Conservation (phyloP, 2,329 filamentous ascomycete genomes). For the Diaporthe velutina region DNA sequence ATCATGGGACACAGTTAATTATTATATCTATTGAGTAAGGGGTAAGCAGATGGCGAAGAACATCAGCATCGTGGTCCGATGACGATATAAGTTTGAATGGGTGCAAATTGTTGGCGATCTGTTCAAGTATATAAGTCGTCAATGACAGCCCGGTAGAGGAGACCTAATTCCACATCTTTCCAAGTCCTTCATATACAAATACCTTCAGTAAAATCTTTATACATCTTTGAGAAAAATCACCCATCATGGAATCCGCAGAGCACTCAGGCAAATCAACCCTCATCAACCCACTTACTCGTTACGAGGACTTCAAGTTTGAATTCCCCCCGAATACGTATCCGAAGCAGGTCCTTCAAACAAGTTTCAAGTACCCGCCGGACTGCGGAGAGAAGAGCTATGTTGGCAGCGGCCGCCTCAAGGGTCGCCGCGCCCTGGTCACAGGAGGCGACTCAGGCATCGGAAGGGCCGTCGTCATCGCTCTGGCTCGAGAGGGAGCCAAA, state of each 20-base stretch:
- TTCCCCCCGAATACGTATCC: not conserved
- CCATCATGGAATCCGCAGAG: conserved; percentile 1
- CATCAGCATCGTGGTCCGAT: not conserved
- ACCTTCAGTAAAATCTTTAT: not conserved
- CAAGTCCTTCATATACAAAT: not conserved
- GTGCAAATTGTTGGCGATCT: not conserved
- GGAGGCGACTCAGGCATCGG: not conserved
- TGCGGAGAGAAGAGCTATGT: not conserved
- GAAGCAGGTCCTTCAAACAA: not conserved
- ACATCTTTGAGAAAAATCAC: not conserved
- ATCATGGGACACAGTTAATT: not conserved
- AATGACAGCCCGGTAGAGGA: not conserved
- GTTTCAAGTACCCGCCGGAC: conserved; percentile 1
- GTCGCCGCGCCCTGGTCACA: not conserved
- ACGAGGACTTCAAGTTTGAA: not conserved
- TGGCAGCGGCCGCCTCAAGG: not conserved
- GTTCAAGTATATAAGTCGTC: not conserved
- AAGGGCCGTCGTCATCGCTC: not conserved
- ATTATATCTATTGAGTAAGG: not conserved
- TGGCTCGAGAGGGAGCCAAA: not conserved
- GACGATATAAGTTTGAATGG: not conserved
- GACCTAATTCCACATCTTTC: not conserved
- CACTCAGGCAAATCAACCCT: not conserved
- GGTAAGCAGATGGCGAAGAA: not conserved
- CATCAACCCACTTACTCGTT: not conserved